Evolutionary conservation across 2,329 filamentous ascomycete species (phyloP).

Genomic region (Colletotrichum horii): DNA sequence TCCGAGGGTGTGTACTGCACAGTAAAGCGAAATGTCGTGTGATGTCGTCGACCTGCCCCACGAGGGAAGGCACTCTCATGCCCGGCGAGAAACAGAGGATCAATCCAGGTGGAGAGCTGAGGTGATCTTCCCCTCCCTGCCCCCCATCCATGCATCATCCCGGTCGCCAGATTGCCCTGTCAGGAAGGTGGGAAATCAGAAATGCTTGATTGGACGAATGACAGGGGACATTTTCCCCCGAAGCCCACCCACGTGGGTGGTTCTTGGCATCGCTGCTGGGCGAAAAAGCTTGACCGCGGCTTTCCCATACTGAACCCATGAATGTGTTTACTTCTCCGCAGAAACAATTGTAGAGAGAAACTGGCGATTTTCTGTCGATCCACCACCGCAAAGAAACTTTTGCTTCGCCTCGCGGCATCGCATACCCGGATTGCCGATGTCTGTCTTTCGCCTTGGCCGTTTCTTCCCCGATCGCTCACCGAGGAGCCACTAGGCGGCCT

Average conservation of each 20-base stretch:
- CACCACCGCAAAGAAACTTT: background rate
- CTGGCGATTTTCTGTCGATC: background rate
- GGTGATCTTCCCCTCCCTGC: background rate
- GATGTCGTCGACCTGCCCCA: background rate
- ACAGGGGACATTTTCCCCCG: background rate
- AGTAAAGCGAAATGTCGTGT: background rate
- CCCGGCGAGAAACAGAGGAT: background rate
- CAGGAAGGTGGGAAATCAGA: background rate
- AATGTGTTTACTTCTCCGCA: background rate
- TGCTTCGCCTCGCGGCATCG: background rate
- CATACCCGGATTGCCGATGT: background rate
- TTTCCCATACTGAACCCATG: background rate
- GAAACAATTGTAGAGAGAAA: background rate
- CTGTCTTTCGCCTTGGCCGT: background rate
- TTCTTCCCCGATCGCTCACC: background rate
- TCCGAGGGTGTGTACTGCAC: too few relatives aligned
- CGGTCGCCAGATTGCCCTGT: background rate
- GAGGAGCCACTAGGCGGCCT: background rate
- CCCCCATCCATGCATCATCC: background rate
- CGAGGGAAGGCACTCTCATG: background rate
- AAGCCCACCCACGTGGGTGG: background rate
- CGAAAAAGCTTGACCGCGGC: slow-evolving; percentile 10
- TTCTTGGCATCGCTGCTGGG: slow-evolving; percentile 6
- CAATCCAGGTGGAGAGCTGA: background rate
- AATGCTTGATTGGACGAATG: background rate